These are phyloP conservation scores for Talaromyces sp. DNA, from an alignment of 2,329 filamentous ascomycete genomes.

Conservation along the genomic window DNA sequence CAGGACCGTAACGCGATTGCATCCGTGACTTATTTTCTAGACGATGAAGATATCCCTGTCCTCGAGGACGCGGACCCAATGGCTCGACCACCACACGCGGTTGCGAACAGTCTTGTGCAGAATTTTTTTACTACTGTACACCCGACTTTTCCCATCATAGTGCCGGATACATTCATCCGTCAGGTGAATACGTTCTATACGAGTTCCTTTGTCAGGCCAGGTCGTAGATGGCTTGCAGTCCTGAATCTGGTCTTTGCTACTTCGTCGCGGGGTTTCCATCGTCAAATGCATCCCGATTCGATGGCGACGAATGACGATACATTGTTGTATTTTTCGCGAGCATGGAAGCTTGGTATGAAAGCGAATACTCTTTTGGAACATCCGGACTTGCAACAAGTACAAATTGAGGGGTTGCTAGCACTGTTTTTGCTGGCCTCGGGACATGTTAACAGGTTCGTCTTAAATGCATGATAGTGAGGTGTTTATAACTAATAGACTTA, in stretches of 20 bases:
- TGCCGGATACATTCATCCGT: conserved; percentile 37
- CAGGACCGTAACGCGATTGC: conserved; percentile 29
- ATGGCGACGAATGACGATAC: conserved; percentile 33
- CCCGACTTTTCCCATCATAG: conserved; percentile 42
- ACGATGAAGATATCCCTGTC: conserved; percentile 36
- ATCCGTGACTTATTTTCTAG: conserved; percentile 39
- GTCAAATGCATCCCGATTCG: conserved; percentile 28
- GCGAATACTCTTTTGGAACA: conserved; percentile 36
- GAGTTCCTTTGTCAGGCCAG: conserved; percentile 32
- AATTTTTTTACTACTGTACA: conserved; percentile 41
- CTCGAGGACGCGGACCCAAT: conserved; percentile 36
- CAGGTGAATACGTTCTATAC: conserved; percentile 40
- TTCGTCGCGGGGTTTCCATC: conserved; percentile 34
- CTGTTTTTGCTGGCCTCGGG: conserved; percentile 41
- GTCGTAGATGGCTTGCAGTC: conserved; percentile 41
- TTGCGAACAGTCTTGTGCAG: conserved; percentile 41
- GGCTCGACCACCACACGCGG: conserved; percentile 34
- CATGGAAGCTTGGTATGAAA: conserved; percentile 40
- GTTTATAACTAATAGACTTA: conserved; percentile 18
- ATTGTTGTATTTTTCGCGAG: conserved; percentile 42
- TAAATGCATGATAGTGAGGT: neutral
- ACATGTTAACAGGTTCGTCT: conserved; percentile 42
- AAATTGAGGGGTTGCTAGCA: conserved; percentile 40
- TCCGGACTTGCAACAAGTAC: conserved; percentile 44
- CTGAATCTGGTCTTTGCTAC: conserved; percentile 47